These are phyloP conservation scores for Suaeda aralocaspica DNA, from an alignment of 148 eudicot species.

Conservation along the genomic window DNA sequence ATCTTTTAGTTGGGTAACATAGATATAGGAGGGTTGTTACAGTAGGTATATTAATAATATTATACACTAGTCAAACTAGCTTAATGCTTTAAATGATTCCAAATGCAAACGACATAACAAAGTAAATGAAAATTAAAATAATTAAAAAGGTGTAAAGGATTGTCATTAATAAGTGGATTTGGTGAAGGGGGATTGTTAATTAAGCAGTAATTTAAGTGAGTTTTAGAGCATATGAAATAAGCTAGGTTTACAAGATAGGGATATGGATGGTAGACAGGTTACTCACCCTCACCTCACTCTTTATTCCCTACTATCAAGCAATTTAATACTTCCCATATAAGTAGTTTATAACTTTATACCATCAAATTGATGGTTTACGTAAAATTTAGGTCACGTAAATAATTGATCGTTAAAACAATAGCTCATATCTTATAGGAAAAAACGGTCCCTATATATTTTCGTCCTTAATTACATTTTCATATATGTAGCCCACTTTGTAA, in stretches of 20 bases:
- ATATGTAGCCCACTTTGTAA: too few species aligned
- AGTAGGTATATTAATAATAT: neutral
- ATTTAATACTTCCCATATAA: too few species aligned
- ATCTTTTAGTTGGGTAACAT: neutral
- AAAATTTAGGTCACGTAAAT: too few species aligned
- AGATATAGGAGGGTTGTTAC: conserved; percentile 3
- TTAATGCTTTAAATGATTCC: neutral
- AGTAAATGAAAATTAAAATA: neutral
- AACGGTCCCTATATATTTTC: too few species aligned
- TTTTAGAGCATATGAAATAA: neutral
- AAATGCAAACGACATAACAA: conserved; percentile 10
- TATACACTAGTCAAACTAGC: neutral
- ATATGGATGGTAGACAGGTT: neutral
- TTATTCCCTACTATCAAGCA: too few species aligned
- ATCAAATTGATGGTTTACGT: too few species aligned
- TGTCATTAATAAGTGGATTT: conserved; percentile 17
- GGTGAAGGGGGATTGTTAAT: conserved; percentile 14
- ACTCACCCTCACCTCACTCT: too few species aligned
- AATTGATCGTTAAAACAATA: too few species aligned
- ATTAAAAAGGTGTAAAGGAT: neutral
- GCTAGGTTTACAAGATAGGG: neutral
- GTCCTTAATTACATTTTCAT: too few species aligned
- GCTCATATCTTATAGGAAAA: too few species aligned
- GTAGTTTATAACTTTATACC: too few species aligned
- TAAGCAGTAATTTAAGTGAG: neutral